Evolutionary conservation across 805 yeast genomes (phyloP).

Genomic region (Monosporozyma siamensis): DNA sequence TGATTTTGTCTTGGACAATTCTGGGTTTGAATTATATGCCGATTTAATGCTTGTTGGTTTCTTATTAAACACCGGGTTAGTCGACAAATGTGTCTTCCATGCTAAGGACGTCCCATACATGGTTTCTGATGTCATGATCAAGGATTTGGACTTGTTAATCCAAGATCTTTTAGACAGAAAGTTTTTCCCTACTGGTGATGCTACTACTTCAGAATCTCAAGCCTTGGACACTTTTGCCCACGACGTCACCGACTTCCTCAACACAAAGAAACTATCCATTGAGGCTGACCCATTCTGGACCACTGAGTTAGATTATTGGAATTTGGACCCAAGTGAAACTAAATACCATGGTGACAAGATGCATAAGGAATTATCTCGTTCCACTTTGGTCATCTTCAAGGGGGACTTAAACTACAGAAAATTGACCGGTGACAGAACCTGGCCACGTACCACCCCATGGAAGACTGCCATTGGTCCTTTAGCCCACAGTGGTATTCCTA

Average conservation of each 20-base stretch:
- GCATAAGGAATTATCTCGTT: conserved; percentile 50
- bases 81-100: conserved; percentile 60
- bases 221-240: conserved; percentile 43
- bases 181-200: conserved; percentile 36
- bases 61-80: conserved; percentile 61
- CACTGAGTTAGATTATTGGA: conserved; percentile 64
- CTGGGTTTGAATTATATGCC: conserved; percentile 93
- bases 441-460: conserved; percentile 81
- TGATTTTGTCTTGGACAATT: conserved; percentile 82
- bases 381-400: conserved; percentile 72
- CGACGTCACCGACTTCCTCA: conserved; percentile 36
- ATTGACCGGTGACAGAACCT: conserved; percentile 78
- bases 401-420: conserved; percentile 97
- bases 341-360: conserved; percentile 47
- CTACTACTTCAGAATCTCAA: conserved; percentile 20
- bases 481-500: conserved; percentile 50
- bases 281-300: conserved; percentile 82
- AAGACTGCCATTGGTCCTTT: conserved; percentile 57
- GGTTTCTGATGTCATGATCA: conserved; percentile 89
- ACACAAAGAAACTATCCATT: conserved; percentile 40
- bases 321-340: conserved; percentile 42
- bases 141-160: conserved; percentile 58
- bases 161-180: conserved; percentile 43
- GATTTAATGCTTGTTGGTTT: conserved; percentile 61
- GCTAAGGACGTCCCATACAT: conserved; percentile 93